Conservation (phyloP, 78 protist genomes). For the Dictyostelium brefeldianum region DNA sequence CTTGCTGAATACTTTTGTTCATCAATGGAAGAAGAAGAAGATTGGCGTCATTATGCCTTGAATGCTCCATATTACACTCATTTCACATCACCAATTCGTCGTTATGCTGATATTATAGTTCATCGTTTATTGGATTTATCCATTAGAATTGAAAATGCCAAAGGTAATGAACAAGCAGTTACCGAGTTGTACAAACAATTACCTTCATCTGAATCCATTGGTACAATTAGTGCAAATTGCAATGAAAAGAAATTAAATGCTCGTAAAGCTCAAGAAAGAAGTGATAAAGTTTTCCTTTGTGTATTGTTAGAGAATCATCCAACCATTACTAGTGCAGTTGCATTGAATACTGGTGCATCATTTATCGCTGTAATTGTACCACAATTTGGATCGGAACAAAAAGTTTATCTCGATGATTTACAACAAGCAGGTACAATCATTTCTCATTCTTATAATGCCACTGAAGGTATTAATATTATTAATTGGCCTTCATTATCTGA, state of each 20-base stretch:
- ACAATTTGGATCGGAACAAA: slow-evolving; percentile 63
- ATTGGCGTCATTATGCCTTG: slow-evolving; percentile 87
- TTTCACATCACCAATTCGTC: slow-evolving; percentile 99
- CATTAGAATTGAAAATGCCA: background rate
- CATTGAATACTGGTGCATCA: slow-evolving; percentile 6
- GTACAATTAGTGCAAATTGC: slow-evolving; percentile 59
- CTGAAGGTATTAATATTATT: background rate
- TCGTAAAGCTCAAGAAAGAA: slow-evolving; percentile 86
- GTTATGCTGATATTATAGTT: slow-evolving; percentile 95
- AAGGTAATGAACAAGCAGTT: background rate
- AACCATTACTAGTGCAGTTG: slow-evolving; percentile 33
- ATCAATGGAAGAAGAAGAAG: slow-evolving; percentile 44
- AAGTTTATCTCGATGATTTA: slow-evolving; percentile 53
- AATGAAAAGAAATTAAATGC: slow-evolving; percentile 84
- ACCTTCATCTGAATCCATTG: slow-evolving; percentile 37
- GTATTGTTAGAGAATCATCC: slow-evolving; percentile 35
- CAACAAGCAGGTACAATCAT: slow-evolving; percentile 4
- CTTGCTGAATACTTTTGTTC: slow-evolving; percentile 94
- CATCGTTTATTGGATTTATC: slow-evolving; percentile 92
- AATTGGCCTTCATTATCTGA: slow-evolving; percentile 30
- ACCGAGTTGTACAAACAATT: background rate
- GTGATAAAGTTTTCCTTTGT: slow-evolving; percentile 75
- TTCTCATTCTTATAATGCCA: background rate
- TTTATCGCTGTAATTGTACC: slow-evolving; percentile 43
- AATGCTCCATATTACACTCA: slow-evolving; percentile 97